Evolutionary conservation across 1,284 basidiomycete species (phyloP).

Genomic region (Cryptococcus amylolentus): DNA sequence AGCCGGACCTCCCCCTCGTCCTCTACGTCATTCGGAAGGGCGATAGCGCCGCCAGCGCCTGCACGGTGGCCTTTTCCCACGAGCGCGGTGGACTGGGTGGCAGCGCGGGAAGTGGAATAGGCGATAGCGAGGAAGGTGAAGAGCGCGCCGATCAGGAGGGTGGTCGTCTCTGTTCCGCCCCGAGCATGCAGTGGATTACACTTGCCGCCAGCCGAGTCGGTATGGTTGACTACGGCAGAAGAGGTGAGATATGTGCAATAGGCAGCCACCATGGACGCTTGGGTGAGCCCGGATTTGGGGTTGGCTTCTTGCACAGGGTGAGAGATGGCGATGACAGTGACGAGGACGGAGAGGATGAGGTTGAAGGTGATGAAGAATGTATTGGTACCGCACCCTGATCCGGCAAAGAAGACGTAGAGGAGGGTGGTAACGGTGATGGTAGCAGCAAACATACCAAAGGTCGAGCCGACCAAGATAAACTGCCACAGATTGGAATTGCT

Average conservation of each 20-base stretch:
- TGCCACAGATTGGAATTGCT: slow-evolving; percentile 88
- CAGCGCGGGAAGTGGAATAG: slow-evolving; percentile 92
- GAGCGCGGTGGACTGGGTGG: slow-evolving; percentile 87
- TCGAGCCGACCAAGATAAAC: slow-evolving; percentile 92
- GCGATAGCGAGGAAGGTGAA: slow-evolving; percentile 99
- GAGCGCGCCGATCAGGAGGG: slow-evolving; percentile 83
- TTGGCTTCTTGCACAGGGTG: slow-evolving; percentile 89
- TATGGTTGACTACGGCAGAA: slow-evolving; percentile 90
- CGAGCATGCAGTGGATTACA: slow-evolving; percentile 77
- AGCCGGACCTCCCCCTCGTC: slow-evolving; percentile 59
- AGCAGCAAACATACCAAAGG: slow-evolving; percentile 78
- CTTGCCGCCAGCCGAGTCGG: slow-evolving; percentile 57
- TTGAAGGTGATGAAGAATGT: slow-evolving; percentile 93
- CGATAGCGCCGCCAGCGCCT: slow-evolving; percentile 58
- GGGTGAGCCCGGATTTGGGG: slow-evolving; percentile 89
- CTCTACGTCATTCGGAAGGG: slow-evolving; percentile 55
- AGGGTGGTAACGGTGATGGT: slow-evolving; percentile 80
- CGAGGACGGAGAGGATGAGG: slow-evolving; percentile 71
- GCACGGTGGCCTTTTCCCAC: slow-evolving; percentile 62
- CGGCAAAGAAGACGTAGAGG: slow-evolving; percentile 88
- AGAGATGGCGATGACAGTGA: slow-evolving; percentile 79
- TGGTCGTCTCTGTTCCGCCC: slow-evolving; percentile 74
- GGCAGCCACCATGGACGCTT: slow-evolving; percentile 91
- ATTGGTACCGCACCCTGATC: slow-evolving; percentile 81
- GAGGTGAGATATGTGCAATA: slow-evolving; percentile 97